Evolutionary conservation across 2,329 filamentous ascomycete species (phyloP).

Genomic region (Aphanoascus verrucosus): DNA sequence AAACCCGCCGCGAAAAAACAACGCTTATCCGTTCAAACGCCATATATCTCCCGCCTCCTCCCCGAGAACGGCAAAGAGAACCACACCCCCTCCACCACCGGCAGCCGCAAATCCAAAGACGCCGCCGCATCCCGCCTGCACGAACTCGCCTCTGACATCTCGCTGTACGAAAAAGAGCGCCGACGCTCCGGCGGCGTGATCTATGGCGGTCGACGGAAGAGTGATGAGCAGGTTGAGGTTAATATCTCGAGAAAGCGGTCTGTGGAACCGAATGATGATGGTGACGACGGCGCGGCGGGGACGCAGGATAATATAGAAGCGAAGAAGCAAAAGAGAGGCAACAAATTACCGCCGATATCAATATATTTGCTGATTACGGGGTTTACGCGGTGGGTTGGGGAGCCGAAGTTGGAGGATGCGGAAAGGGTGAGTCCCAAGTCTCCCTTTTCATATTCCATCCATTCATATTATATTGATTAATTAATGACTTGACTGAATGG

Average conservation of each 20-base stretch:
- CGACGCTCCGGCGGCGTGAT: constrained; percentile 63
- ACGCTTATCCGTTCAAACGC: constrained; percentile 40
- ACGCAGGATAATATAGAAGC: constrained; percentile 44
- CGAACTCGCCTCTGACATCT: constrained; percentile 70
- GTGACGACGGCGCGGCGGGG: no score
- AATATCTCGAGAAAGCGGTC: constrained; percentile 32
- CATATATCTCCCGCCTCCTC: constrained; percentile 41
- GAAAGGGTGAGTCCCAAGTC: constrained; percentile 56
- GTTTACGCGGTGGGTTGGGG: constrained; percentile 68
- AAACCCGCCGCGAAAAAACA: constrained; percentile 25
- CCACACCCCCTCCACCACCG: constrained; percentile 63
- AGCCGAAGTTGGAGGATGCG: constrained; percentile 61
- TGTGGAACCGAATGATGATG: constrained; percentile 39
- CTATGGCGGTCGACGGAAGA: constrained; percentile 45
- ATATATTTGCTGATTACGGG: constrained; percentile 75
- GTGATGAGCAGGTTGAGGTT: constrained; percentile 24
- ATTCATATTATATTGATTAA: constrained; percentile 12
- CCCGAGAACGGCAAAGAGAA: constrained; percentile 72
- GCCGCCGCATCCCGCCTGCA: constrained; percentile 70
- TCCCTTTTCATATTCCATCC: constrained; percentile 10
- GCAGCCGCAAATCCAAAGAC: constrained; percentile 77
- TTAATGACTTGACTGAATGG: neutral
- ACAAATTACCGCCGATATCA: constrained; percentile 47
- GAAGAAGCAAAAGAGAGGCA: constrained; percentile 53
- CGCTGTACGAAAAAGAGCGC: constrained; percentile 83